A percentile compares a stretch with the other conserved stretches of the same genome.
phyloP scores from a whole-genome alignment of 257 asterid genomes.

The Ajuga chamaepitys region DNA sequence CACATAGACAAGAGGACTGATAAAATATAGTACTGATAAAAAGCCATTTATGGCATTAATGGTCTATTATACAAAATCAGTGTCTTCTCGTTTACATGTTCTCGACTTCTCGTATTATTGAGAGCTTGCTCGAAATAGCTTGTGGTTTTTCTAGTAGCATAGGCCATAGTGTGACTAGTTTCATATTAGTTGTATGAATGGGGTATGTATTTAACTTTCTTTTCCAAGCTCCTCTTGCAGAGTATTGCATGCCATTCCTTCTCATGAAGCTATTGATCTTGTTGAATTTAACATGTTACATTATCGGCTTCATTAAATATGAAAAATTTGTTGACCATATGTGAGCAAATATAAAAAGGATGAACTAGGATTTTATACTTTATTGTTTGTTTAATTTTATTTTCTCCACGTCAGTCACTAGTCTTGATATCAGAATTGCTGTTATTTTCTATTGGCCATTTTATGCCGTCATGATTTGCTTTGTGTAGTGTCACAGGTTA shows the following conservation, averaged over 20 bases:
- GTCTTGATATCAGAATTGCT: not conserved
- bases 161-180: not conserved
- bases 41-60: too few relatives aligned
- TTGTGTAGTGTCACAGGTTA: constrained; percentile 41
- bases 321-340: not conserved
- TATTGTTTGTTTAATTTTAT: not conserved
- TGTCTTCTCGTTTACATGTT: too few relatives aligned
- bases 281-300: not conserved
- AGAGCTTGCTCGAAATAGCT: too few relatives aligned
- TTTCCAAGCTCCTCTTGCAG: constrained; percentile 32
- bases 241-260: constrained; percentile 91
- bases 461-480: not conserved
- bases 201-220: not conserved
- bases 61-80: too few relatives aligned
- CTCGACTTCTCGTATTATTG: too few relatives aligned
- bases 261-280: constrained; percentile 78
- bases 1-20: too few relatives aligned
- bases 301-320: not conserved
- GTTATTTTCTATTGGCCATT: not conserved
- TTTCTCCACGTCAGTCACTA: constrained; percentile 6
- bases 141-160: not conserved
- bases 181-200: not conserved
- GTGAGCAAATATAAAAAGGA: not conserved
- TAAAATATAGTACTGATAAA: too few relatives aligned
- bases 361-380: not conserved